Conservation (phyloP, 192 early-diverging fungal species). For the Chytriomyces sp. region DNA sequence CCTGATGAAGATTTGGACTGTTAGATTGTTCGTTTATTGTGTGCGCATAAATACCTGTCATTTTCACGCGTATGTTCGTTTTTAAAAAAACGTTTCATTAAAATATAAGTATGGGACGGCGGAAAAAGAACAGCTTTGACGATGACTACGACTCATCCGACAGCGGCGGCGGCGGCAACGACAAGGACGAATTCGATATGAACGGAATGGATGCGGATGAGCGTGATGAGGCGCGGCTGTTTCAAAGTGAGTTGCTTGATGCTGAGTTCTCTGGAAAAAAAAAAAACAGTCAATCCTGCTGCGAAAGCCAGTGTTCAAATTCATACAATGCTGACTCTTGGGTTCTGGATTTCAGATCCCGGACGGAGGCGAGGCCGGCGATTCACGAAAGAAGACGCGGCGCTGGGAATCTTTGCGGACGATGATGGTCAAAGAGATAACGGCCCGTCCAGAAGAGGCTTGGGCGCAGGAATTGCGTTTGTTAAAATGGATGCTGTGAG, state of each 20-base stretch:
- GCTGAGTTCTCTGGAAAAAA: too few species aligned
- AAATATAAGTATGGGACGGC: too few species aligned
- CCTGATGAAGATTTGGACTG: constrained; percentile 9
- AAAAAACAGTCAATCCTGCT: not conserved
- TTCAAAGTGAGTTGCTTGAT: constrained; percentile 33
- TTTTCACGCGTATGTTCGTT: too few species aligned
- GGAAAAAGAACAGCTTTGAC: not conserved
- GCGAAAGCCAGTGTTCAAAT: not conserved
- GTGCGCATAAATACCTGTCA: not conserved
- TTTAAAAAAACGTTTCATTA: too few species aligned
- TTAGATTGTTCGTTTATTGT: not conserved
- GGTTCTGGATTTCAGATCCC: constrained; percentile 12
- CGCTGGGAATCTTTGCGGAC: constrained; percentile 65
- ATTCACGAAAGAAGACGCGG: constrained; percentile 65
- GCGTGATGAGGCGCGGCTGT: constrained; percentile 60
- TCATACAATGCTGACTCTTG: not conserved
- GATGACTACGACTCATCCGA: constrained; percentile 32
- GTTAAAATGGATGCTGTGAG: not conserved
- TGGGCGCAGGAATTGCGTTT: constrained; percentile 2
- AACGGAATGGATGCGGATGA: constrained; percentile 54
- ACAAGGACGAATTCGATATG: constrained; percentile 31
- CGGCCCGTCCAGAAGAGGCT: not conserved
- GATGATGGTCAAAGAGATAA: constrained; percentile 30
- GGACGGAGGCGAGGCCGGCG: constrained; percentile 35
- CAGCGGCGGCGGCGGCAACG: constrained; percentile 42